phyloP scores from a whole-genome alignment of 2,329 filamentous ascomycete species.

The Endothia cerciana region DNA sequence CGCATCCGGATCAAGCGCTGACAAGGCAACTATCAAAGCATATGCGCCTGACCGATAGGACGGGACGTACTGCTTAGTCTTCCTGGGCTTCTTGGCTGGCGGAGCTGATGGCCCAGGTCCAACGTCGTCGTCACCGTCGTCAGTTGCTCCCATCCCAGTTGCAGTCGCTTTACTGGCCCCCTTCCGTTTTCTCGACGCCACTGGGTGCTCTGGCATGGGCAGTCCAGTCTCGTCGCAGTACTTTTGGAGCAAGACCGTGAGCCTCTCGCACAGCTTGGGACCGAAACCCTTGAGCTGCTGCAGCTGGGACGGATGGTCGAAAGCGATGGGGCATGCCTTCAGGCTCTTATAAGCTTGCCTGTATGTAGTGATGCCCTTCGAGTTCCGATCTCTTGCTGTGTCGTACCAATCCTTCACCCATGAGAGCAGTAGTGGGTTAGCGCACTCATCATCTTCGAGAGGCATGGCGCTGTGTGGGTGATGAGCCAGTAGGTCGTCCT shows the following conservation, averaged over 20 bases:
- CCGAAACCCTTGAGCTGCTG: slow-evolving; percentile 76
- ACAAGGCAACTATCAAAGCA: slow-evolving; percentile 70
- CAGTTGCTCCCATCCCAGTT: slow-evolving; percentile 37
- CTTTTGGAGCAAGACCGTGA: slow-evolving; percentile 63
- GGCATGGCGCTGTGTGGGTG: slow-evolving; percentile 22
- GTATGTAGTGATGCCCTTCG: slow-evolving; percentile 73
- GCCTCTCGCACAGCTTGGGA: slow-evolving; percentile 68
- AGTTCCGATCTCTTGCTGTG: slow-evolving; percentile 67
- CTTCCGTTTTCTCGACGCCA: slow-evolving; percentile 45
- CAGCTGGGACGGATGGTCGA: slow-evolving; percentile 74
- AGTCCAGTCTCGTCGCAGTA: slow-evolving; percentile 70
- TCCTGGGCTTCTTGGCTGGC: slow-evolving; percentile 59
- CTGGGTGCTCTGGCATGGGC: slow-evolving; percentile 65
- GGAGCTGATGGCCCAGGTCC: slow-evolving; percentile 42
- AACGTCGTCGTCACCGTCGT: slow-evolving; percentile 41
- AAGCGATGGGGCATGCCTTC: slow-evolving; percentile 71
- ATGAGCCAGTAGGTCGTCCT: not conserved
- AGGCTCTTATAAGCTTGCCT: slow-evolving; percentile 77
- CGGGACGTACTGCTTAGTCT: slow-evolving; percentile 72
- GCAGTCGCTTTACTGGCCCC: slow-evolving; percentile 32
- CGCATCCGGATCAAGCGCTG: slow-evolving; percentile 59
- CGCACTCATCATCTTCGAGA: slow-evolving; percentile 47
- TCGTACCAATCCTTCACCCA: slow-evolving; percentile 83
- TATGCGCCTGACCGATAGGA: slow-evolving; percentile 74
- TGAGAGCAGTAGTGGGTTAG: slow-evolving; percentile 71